A percentile compares a stretch with the other conserved stretches of the same genome.
Evolutionary conservation across 352 stramenopile species (phyloP).

Genomic region (Pythium brassicae): DNA sequence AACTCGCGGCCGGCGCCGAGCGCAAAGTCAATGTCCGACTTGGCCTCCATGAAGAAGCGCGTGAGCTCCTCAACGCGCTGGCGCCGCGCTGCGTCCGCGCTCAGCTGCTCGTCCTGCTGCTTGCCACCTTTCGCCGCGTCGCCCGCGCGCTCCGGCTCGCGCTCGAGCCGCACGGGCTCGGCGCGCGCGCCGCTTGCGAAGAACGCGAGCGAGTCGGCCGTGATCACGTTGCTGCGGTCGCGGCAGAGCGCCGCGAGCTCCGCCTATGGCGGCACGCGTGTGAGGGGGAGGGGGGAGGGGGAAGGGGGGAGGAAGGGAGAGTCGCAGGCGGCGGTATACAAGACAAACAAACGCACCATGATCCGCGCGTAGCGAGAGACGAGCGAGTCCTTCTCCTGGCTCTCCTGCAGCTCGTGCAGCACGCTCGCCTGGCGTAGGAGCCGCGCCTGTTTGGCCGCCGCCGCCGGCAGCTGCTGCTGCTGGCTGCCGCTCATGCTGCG

Average conservation of each 20-base stretch:
- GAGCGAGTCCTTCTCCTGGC: conserved; percentile 65
- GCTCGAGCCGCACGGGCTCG: conserved; percentile 73
- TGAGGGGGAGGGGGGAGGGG: not conserved
- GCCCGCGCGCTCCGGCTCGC: conserved; percentile 35
- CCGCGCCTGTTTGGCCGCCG: conserved; percentile 15
- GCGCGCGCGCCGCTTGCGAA: conserved; percentile 51
- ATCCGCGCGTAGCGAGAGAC: conserved; percentile 69
- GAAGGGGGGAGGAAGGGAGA: not conserved
- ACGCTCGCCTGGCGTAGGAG: conserved; percentile 68
- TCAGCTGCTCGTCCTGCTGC: conserved; percentile 63
- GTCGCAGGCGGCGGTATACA: no score
- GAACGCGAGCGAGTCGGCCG: conserved; percentile 66
- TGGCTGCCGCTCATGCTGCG: conserved; percentile 16
- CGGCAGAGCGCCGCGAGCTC: conserved; percentile 70
- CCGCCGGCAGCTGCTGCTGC: conserved; percentile 6
- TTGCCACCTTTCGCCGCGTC: conserved; percentile 22
- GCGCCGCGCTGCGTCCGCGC: conserved; percentile 64
- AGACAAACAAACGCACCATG: conserved; percentile 34
- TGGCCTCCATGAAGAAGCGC: conserved; percentile 88
- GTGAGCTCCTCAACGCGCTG: conserved; percentile 86
- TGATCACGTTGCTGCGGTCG: conserved; percentile 73
- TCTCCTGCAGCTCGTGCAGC: conserved; percentile 76
- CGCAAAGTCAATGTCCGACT: conserved; percentile 87
- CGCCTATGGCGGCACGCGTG: conserved; percentile 22
- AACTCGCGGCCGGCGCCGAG: conserved; percentile 65